Percentiles rank a stretch among this genome's conserved stretches.
Conservation (phyloP, 2,329 filamentous ascomycete species). For the Colletotrichum spaethianum region DNA sequence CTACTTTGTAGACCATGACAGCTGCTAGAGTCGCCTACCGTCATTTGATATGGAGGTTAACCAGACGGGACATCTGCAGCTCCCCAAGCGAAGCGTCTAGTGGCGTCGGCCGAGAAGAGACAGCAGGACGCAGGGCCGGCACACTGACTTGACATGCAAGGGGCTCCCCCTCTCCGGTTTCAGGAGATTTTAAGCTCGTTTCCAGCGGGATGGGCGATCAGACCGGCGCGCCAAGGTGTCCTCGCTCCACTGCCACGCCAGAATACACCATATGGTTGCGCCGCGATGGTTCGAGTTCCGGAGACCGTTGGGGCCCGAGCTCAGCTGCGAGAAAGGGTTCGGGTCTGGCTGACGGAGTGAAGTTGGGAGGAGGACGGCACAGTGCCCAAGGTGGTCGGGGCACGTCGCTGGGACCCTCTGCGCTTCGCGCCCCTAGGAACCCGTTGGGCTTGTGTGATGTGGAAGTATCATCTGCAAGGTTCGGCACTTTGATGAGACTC, state of each 20-base stretch:
- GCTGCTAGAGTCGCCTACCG: constrained; percentile 1
- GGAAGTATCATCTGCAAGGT: constrained; percentile 35
- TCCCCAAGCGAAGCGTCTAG: neutral
- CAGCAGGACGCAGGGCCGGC: neutral
- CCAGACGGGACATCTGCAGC: neutral
- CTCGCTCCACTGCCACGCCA: neutral
- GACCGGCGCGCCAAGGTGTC: constrained; percentile 17
- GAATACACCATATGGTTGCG: neutral
- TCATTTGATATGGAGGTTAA: neutral
- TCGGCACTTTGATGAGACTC: constrained; percentile 38
- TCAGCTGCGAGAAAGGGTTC: neutral
- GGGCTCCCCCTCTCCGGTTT: constrained; percentile 30
- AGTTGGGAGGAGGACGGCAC: constrained; percentile 5
- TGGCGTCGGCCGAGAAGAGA: constrained; percentile 8
- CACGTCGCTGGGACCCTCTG: constrained; percentile 18
- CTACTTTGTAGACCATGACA: neutral
- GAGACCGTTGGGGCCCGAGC: constrained; percentile 33
- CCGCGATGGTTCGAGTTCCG: constrained; percentile 9
- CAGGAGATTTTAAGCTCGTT: constrained; percentile 12
- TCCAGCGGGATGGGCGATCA: constrained; percentile 4
- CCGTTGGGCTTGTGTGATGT: constrained; percentile 27
- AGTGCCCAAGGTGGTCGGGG: constrained; percentile 30
- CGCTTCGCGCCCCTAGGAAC: neutral
- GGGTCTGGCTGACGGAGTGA: neutral
- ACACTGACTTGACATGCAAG: constrained; percentile 32